These are phyloP conservation scores for Artemisia annua DNA, from an alignment of 129 eudicot genomes.

Conservation along the genomic window DNA sequence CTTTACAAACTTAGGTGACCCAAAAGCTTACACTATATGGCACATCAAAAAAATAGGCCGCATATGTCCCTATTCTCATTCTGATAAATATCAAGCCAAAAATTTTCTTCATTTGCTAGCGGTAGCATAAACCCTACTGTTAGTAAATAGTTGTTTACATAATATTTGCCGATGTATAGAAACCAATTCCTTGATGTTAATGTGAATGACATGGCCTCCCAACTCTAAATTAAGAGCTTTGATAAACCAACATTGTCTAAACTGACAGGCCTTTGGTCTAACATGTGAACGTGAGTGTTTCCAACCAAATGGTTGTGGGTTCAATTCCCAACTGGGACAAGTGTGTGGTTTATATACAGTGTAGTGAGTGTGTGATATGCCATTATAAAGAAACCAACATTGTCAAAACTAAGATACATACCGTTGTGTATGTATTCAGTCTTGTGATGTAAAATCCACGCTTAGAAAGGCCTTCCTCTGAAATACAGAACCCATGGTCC, in stretches of 20 bases:
- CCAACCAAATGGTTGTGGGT: no score
- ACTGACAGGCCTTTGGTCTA: background rate
- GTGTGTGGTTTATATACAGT: no score
- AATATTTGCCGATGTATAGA: background rate
- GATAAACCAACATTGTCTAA: slow-evolving; percentile 9
- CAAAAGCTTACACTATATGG: background rate
- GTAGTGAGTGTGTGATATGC: no score
- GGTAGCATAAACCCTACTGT: slow-evolving; percentile 9
- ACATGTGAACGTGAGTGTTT: no score
- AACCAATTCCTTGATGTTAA: background rate
- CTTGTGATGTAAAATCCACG: slow-evolving; percentile 90
- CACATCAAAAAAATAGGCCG: background rate
- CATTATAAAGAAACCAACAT: background rate
- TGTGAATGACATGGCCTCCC: slow-evolving; percentile 12
- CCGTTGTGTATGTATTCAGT: slow-evolving; percentile 88
- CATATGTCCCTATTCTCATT: background rate
- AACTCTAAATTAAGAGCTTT: background rate
- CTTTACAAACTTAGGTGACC: slow-evolving; percentile 7
- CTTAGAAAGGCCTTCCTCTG: slow-evolving; percentile 78
- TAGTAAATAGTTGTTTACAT: background rate
- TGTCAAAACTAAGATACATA: slow-evolving; percentile 31
- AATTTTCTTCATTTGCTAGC: background rate
- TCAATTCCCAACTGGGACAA: no score
- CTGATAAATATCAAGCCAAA: background rate
- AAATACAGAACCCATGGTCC: slow-evolving; percentile 31